Percentiles rank a stretch among this genome's conserved stretches.
These are phyloP conservation scores for Botrytis deweyae DNA, from an alignment of 2,329 filamentous ascomycete species.

Conservation along the genomic window DNA sequence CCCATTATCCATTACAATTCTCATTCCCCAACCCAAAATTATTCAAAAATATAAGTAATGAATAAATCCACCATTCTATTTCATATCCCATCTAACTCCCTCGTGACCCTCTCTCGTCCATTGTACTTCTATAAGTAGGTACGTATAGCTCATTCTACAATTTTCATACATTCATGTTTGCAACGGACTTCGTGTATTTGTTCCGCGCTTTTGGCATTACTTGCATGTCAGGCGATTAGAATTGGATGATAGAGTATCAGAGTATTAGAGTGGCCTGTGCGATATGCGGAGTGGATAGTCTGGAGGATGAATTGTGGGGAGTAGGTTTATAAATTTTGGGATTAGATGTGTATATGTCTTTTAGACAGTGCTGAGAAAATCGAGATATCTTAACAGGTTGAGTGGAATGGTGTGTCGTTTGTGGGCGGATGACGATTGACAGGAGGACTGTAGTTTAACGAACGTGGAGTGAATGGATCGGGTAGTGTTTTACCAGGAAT, in stretches of 20 bases:
- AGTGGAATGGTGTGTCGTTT: neutral
- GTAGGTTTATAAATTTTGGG: neutral
- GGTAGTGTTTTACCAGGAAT: neutral
- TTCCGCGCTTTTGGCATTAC: rapidly evolving
- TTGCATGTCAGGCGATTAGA: neutral
- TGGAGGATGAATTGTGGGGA: neutral
- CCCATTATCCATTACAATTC: neutral
- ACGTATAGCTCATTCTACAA: neutral
- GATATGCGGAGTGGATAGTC: neutral
- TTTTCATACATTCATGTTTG: neutral
- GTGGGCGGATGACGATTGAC: neutral
- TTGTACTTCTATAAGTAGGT: neutral
- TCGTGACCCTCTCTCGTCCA: too few species aligned
- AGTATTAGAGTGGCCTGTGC: neutral
- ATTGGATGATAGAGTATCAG: neutral
- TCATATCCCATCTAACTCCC: too few species aligned
- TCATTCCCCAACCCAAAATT: neutral
- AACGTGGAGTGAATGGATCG: neutral
- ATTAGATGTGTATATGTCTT: neutral
- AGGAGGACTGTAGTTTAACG: neutral
- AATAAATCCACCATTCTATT: neutral
- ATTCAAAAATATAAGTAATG: rapidly evolving
- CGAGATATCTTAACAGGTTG: rapidly evolving
- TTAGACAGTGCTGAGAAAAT: neutral
- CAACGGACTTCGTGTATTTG: neutral